Evolutionary conservation across 169 alveolate genomes (phyloP).

Genomic region (Plasmodium ovale): DNA sequence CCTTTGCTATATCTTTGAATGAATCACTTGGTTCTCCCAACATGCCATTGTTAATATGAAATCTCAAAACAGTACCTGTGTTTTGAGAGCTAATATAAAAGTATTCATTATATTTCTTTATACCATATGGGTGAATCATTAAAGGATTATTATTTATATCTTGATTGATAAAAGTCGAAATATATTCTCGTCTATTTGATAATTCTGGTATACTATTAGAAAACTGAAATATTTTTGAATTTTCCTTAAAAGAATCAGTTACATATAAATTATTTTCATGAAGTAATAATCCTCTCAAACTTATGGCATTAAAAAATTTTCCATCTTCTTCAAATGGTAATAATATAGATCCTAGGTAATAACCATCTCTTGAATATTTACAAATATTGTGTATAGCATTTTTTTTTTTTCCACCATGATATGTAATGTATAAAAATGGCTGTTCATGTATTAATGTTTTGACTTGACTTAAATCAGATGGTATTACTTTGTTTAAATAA

Average conservation of each 20-base stretch:
- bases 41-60: slow-evolving; percentile 19
- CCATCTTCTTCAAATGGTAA: slow-evolving; percentile 75
- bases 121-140: slow-evolving; percentile 76
- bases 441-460: slow-evolving; percentile 40
- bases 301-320: slow-evolving; percentile 58
- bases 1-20: slow-evolving; percentile 9
- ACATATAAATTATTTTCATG: slow-evolving; percentile 38
- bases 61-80: slow-evolving; percentile 67
- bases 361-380: slow-evolving; percentile 76
- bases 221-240: slow-evolving; percentile 68
- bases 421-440: slow-evolving; percentile 67
- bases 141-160: slow-evolving; percentile 44
- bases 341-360: slow-evolving; percentile 66
- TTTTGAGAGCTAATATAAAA: slow-evolving; percentile 75
- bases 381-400: slow-evolving; percentile 72
- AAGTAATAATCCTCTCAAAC: slow-evolving; percentile 72
- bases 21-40: slow-evolving; percentile 21
- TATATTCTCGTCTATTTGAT: slow-evolving; percentile 65
- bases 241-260: slow-evolving; percentile 50
- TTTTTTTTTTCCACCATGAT: slow-evolving; percentile 76
- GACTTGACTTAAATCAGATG: slow-evolving; percentile 6
- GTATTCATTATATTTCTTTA: slow-evolving; percentile 43
- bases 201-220: slow-evolving; percentile 30
- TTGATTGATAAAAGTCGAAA: slow-evolving; percentile 44
- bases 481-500: slow-evolving; percentile 4